These are phyloP conservation scores for Calonectria honghensis DNA, from an alignment of 2,329 filamentous ascomycete species.

Conservation along the genomic window DNA sequence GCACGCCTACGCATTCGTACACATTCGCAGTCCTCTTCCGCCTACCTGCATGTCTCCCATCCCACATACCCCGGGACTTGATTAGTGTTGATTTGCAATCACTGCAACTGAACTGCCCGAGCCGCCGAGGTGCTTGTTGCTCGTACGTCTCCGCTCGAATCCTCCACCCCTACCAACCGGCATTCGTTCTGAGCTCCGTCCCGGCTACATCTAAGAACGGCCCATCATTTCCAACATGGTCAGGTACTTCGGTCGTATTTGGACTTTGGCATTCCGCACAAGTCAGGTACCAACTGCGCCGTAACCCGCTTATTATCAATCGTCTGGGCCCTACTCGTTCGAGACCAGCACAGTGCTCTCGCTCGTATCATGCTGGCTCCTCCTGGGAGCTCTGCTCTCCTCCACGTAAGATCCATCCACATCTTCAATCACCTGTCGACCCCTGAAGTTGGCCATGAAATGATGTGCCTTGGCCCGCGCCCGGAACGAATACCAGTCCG, in stretches of 20 bases:
- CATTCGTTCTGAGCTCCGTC: constrained; percentile 23
- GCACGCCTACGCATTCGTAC: constrained; percentile 28
- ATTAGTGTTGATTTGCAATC: constrained; percentile 33
- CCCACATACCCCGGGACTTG: constrained; percentile 19
- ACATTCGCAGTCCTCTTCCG: constrained; percentile 16
- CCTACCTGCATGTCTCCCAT: constrained; percentile 14
- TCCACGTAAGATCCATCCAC: constrained; percentile 61
- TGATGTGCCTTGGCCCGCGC: constrained; percentile 66
- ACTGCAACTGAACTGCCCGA: constrained; percentile 28
- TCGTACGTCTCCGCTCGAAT: constrained; percentile 30
- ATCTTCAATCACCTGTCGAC: constrained; percentile 69
- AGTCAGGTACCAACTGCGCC: constrained; percentile 23
- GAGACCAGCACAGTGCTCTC: constrained; percentile 63
- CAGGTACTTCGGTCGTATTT: constrained; percentile 14
- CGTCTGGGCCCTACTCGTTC: constrained; percentile 42
- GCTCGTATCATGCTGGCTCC: constrained; percentile 52
- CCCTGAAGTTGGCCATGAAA: constrained; percentile 66
- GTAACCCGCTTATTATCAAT: constrained; percentile 30
- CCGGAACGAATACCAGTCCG: constrained; percentile 77
- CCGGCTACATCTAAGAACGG: constrained; percentile 27
- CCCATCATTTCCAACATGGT: constrained; percentile 24
- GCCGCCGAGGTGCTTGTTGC: constrained; percentile 25
- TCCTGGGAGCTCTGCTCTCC: constrained; percentile 37
- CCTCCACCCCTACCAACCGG: constrained; percentile 12
- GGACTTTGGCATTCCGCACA: constrained; percentile 1